Base-by-base conservation (phyloP, 2,329 filamentous ascomycete genomes). In the Ilyonectria sp. region DNA sequence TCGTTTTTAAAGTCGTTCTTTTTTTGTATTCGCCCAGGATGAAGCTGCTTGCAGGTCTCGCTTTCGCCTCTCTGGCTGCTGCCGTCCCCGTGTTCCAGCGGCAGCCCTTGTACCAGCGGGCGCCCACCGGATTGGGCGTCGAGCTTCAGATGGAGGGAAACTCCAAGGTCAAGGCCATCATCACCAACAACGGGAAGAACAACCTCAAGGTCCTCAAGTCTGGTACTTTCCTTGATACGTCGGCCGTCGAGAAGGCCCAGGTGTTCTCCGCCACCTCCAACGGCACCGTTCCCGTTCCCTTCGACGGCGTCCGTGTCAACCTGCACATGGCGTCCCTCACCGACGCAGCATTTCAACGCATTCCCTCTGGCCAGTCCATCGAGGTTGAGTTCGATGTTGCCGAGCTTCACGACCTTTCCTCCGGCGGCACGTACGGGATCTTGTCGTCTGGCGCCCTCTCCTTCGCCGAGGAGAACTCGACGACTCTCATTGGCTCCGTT, bases 391-490 rank as follows among this genome's bases (percentile, higher is more conserved):
- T 90, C 65, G 86, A 90, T 71, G 81, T 88, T 35, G 88, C 86
- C 37, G 82, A 88, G 75, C 82, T 86, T 2, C 87, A 90, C 77
- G 84, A 89, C 69, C 82, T 86, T 57, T 81, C 79, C 53, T 67
- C 77, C 7, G 86, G 86, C 57, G 90, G 90, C 65, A 80, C 82
- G 57, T 90, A 89, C 75, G 85, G 86, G 60, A 78, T 93, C 55
- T 82, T 85, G 60, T 84, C 89, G 6, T 80, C 81, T 5, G 91
- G 91, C 6, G 82, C 84, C 11, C 83, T 92, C 49, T 86, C 88
- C 9, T 86, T 86, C 62, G 87, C 90, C 33, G 82, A 84, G 23
- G 81, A 81, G 49, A 82, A 85, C 73, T 85, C 83, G 21, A 89
- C 83, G 53, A 80, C 85, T 46, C 83, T 93, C 40, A 78, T 85